Conservation (phyloP, 177 flowering plant species). For the Vitis hybrid region DNA sequence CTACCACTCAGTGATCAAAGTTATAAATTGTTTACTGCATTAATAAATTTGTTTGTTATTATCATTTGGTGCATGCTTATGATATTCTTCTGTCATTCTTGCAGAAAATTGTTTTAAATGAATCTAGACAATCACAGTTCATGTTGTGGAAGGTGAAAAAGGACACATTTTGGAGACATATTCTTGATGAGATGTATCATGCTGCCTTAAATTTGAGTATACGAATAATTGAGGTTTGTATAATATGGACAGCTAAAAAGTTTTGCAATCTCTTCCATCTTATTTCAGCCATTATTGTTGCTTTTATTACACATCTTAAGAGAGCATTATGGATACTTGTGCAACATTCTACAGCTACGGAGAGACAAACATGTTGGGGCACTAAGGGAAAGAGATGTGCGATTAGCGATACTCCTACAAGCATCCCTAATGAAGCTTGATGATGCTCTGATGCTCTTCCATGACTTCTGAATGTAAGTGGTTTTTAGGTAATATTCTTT, state of each 20-base stretch:
- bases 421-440: slow-evolving; percentile 70
- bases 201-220: slow-evolving; percentile 70
- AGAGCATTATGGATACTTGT: neutral
- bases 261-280: neutral
- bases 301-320: too few species aligned
- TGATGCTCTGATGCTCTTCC: slow-evolving; percentile 73
- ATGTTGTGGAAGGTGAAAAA: slow-evolving; percentile 73
- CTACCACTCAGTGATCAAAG: too few species aligned
- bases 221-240: slow-evolving; percentile 68
- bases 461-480: slow-evolving; percentile 45
- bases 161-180: slow-evolving; percentile 35
- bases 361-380: slow-evolving; percentile 32
- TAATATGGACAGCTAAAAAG: neutral
- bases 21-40: too few species aligned
- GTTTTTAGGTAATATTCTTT: too few species aligned
- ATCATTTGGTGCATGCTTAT: neutral
- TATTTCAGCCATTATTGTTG: too few species aligned
- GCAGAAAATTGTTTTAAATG: slow-evolving; percentile 53
- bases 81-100: slow-evolving; percentile 13
- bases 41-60: too few species aligned
- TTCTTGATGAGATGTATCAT: slow-evolving; percentile 86
- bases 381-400: slow-evolving; percentile 24
- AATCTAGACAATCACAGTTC: slow-evolving; percentile 26
- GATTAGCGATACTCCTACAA: slow-evolving; percentile 34
- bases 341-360: slow-evolving; percentile 45